Evolutionary conservation across 305 asterid genomes (phyloP).

Genomic region (Withania somnifera): DNA sequence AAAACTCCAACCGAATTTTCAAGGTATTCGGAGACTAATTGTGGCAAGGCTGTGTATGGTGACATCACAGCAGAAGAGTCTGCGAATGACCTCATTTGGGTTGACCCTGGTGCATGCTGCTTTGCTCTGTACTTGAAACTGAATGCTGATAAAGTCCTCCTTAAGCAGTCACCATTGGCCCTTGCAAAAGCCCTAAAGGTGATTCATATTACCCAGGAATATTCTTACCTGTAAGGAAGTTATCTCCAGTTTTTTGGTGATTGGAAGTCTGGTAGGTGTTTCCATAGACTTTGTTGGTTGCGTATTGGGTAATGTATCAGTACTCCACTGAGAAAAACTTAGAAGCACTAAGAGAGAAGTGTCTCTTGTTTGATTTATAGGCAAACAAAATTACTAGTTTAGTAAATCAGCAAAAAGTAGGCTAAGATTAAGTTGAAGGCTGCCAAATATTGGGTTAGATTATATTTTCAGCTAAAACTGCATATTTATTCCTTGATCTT

Average conservation of each 20-base stretch:
- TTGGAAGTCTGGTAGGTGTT: neutral
- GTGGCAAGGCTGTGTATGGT: slow-evolving; percentile 6
- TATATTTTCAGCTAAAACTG: neutral
- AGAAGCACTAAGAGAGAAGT: neutral
- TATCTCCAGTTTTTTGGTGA: neutral
- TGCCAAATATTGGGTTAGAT: neutral
- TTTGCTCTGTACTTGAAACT: slow-evolving; percentile 74
- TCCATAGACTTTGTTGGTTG: neutral
- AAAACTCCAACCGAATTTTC: slow-evolving; percentile 3
- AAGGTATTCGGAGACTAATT: neutral
- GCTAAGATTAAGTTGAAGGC: neutral
- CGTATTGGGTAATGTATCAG: neutral
- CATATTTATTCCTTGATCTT: neutral
- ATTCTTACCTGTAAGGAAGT: neutral
- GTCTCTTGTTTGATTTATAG: neutral
- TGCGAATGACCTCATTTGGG: slow-evolving; percentile 50
- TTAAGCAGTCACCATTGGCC: slow-evolving; percentile 74
- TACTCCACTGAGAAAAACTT: neutral
- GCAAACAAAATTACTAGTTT: neutral
- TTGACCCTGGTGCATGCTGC: slow-evolving; percentile 75
- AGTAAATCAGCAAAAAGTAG: neutral
- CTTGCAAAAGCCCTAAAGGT: slow-evolving; percentile 95
- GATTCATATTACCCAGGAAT: neutral
- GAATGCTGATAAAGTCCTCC: slow-evolving; percentile 49
- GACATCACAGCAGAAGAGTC: slow-evolving; percentile 24